Evolutionary conservation across 768 basidiomycete genomes (phyloP), one percentile per base, ranked within the genome.

Genomic region (Rhizopogon rudus): DNA sequence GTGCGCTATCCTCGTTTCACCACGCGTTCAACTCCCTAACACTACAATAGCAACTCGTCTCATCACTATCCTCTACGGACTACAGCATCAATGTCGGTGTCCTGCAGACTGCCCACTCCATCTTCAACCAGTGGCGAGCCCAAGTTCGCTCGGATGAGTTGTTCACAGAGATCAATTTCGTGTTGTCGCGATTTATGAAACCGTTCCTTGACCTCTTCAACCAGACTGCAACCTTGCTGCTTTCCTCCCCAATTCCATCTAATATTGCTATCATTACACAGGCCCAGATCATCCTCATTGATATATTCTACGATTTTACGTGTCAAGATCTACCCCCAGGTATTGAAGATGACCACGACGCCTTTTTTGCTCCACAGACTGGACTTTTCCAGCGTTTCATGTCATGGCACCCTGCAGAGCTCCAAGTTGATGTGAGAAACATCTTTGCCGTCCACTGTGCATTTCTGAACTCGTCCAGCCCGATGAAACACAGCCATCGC

Each of bases 281-380:
- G 59, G 80, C 82, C 0, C 86, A 91, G 79, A 81, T 86, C 17
- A 76, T 93, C 6, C 77, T 97, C 14, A 77, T 89, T 16, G 90
- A 95, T 37, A 82, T 98, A 25, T 98, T 88, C 75, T 88, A 94
- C 64, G 97, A 98, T 70, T 82, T 99, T 60, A 93, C 89, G 2
- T 91, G 90, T 61, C 96, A 98, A 60, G 97, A 99, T 71, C 77
- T 98, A 16, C 97, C 95, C 4, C 93, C 93, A 13, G 88, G 86
- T 60, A 86, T 99, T 62, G 97, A 99, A 67, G 97, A 98, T 64
- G 76, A 84, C 28, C 84, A 94, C 56, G 75, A 79, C 17, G 81
- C 88, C 57, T 97, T 96, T 68, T 97, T 98, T 69, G 85, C 78
- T 3, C 75, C 84, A 1, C 73, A 73, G 0, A 73, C 69, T 3